Base-by-base conservation (phyloP, 2,329 filamentous ascomycete genomes). In the Ustulina deusta region DNA sequence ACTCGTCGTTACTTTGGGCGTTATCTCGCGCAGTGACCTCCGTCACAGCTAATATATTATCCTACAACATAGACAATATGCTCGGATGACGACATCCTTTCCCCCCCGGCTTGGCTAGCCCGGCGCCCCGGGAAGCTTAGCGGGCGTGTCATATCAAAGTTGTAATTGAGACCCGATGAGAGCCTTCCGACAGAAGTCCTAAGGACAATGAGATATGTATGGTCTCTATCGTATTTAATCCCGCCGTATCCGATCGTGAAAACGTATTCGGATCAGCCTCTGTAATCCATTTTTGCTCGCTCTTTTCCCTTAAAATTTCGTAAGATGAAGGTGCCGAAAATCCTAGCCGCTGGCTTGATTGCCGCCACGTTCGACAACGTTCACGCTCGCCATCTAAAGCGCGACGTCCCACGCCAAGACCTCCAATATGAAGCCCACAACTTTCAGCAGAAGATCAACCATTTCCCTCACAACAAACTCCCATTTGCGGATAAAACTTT, bases 401-500 rank as follows among this genome's bases (percentile, higher is more conserved):
- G 72, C 27, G 74, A 74, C 20, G 59, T 56, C 5, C 55, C 70
- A 36, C 66, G 73, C 20, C 66, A 72, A 60, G 40, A 72, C 60
- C 57, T 73, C 40, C 67, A 70, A 48, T 79, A 79, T 58, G 63
- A 69, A 13, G 66, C 70, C 13, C 63, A 78, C 55, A 78, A 76
- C 59, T 77, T 79, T 46, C 67, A 76, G 40, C 74, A 78, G 69
- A 74, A 81, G 74, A 83, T 84, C 69, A 83, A 84, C 69, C 83
- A 84, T 73, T 83, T 84, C 55, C 82, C 80, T 7, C 65, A 80
- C n/a, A 77, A 75, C 42, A 69, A 63, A 44, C 68, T 63, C 22
- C 80, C 79, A 4, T 82, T 81, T 69, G 79, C 79, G 13, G 80
- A 82, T 65, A 83, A 78, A 20, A 88, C 84, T 1, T 88, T 87